Evolutionary conservation across 106 monocot genomes (phyloP).

Genomic region (Iris macrosiphon): DNA sequence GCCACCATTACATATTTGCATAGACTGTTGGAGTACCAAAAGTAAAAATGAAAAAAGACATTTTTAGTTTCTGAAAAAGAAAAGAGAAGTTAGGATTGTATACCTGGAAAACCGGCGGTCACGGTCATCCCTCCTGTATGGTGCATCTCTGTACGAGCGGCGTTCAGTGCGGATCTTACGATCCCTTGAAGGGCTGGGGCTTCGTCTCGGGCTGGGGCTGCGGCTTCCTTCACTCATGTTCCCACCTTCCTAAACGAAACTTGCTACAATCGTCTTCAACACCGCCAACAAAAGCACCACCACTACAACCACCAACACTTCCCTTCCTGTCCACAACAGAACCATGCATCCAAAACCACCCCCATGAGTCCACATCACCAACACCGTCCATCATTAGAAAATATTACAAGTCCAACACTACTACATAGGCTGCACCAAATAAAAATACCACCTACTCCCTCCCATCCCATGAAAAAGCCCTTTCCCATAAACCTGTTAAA

Average conservation of each 20-base stretch:
- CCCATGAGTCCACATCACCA: constrained; percentile 48
- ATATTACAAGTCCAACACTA: constrained; percentile 17
- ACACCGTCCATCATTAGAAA: constrained; percentile 22
- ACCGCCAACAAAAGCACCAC: constrained; percentile 24
- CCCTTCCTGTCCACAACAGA: constrained; percentile 60
- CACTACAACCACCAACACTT: constrained; percentile 23
- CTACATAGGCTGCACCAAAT: constrained; percentile 13
- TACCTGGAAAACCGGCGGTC: constrained; percentile 45
- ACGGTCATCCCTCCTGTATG: constrained; percentile 57
- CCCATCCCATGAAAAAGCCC: constrained; percentile 9
- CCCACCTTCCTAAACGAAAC: constrained; percentile 22
- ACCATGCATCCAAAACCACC: constrained; percentile 37
- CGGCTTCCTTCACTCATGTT: constrained; percentile 63
- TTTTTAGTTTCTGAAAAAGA: background rate
- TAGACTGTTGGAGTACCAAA: too few species aligned
- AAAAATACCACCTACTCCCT: constrained; percentile 20
- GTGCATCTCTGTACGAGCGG: constrained; percentile 60
- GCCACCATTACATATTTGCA: too few species aligned
- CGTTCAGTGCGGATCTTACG: constrained; percentile 82
- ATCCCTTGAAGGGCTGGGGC: constrained; percentile 67
- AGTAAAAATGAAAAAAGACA: too few species aligned
- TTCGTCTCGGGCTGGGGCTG: constrained; percentile 9
- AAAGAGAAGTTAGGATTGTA: background rate
- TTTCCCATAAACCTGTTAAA: constrained; percentile 8
- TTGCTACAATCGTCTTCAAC: constrained; percentile 10